phyloP scores from a whole-genome alignment of 768 basidiomycete species.

The Ramaria sp. region DNA sequence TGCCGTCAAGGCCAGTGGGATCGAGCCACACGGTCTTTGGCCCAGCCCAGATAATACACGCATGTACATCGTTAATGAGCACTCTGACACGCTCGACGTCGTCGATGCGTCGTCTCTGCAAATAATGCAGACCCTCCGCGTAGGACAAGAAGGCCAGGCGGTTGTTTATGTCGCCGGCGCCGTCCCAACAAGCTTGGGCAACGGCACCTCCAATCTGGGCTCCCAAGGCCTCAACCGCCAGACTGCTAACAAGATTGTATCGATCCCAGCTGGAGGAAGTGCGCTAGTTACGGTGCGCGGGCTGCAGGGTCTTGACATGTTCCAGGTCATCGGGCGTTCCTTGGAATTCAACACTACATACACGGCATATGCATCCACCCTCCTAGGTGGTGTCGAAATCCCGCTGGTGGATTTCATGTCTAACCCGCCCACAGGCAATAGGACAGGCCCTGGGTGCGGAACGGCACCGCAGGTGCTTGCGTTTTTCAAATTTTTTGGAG shows the following conservation, averaged over 20 bases:
- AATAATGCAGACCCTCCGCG: background rate
- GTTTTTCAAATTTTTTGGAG: background rate
- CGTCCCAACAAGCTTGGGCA: background rate
- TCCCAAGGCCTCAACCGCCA: background rate
- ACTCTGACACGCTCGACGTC: background rate
- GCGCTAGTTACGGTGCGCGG: background rate
- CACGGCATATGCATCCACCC: background rate
- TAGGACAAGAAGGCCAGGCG: background rate
- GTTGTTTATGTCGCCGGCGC: background rate
- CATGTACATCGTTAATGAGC: background rate
- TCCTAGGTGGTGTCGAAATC: background rate
- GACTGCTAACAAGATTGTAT: background rate
- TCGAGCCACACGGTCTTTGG: background rate
- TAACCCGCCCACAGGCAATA: background rate
- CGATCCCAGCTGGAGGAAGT: background rate
- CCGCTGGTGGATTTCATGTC: background rate
- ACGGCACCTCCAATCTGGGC: background rate
- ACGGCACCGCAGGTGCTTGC: background rate
- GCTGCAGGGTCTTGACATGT: background rate
- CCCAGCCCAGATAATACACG: background rate
- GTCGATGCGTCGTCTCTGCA: background rate
- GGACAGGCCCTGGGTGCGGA: background rate
- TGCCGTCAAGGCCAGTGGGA: background rate
- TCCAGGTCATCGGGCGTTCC: background rate
- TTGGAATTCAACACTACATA: background rate